A percentile compares a stretch with the other conserved stretches of the same genome.
Conservation (phyloP, 1,139 yeast species). For the Meyerozyma sp. region DNA sequence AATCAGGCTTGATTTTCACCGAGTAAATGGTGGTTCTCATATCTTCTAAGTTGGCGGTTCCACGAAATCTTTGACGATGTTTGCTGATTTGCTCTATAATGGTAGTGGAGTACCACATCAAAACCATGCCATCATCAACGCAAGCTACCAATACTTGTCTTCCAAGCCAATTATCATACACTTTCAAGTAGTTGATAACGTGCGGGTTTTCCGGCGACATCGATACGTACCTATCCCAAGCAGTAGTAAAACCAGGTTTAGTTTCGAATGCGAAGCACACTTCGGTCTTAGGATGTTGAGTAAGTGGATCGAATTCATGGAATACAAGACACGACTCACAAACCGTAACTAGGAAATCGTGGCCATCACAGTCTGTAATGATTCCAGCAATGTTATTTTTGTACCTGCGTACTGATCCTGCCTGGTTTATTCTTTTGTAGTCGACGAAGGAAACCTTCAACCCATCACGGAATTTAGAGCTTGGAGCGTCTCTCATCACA, state of each 20-base stretch:
- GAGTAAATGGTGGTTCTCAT: neutral
- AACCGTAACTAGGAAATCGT: conserved; percentile 22
- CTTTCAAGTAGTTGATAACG: conserved; percentile 44
- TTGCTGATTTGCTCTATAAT: conserved; percentile 16
- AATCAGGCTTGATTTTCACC: conserved; percentile 27
- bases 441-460: neutral
- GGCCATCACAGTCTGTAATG: conserved; percentile 4
- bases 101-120: conserved; percentile 36
- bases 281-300: conserved; percentile 18
- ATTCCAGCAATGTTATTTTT: conserved; percentile 6
- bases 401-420: neutral
- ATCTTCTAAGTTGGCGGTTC: neutral
- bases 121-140: conserved; percentile 52
- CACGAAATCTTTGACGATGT: conserved; percentile 2
- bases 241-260: conserved; percentile 32
- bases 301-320: conserved; percentile 20
- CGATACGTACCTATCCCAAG: conserved; percentile 32
- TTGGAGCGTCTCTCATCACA: neutral
- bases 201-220: conserved; percentile 55
- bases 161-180: conserved; percentile 19
- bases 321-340: conserved; percentile 26
- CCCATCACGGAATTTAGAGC: neutral
- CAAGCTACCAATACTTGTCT: conserved; percentile 42
- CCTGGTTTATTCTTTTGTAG: neutral
- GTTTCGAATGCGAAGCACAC: conserved; percentile 34